phyloP scores from a whole-genome alignment of 1,139 yeast species.

The Debaryomyces sp. region DNA sequence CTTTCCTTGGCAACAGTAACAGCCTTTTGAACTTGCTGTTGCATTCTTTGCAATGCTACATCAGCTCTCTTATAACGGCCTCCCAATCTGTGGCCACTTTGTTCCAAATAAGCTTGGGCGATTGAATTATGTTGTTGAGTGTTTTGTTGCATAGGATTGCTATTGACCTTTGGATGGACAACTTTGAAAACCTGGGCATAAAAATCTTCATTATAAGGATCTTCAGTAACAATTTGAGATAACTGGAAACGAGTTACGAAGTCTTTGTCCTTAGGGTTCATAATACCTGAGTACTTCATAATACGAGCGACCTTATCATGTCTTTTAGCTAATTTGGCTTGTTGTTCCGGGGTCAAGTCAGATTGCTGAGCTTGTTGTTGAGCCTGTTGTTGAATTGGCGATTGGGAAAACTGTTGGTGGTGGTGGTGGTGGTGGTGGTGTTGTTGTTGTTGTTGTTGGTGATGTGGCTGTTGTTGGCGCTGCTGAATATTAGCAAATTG shows the following conservation, averaged over 20 bases:
- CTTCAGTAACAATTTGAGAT: conserved; percentile 95
- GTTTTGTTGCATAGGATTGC: conserved; percentile 42
- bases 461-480: conserved; percentile 10
- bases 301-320: conserved; percentile 81
- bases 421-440: conserved; percentile 18
- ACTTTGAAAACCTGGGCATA: conserved; percentile 93
- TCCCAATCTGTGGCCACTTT: conserved; percentile 88
- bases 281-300: conserved; percentile 84
- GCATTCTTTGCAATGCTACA: conserved; percentile 95
- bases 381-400: conserved; percentile 14
- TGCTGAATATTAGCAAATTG: conserved; percentile 4
- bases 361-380: conserved; percentile 18
- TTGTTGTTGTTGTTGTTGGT: conserved; percentile 9
- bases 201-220: conserved; percentile 96
- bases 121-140: conserved; percentile 61
- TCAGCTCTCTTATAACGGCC: conserved; percentile 91
- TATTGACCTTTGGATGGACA: conserved; percentile 63
- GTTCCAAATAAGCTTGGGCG: conserved; percentile 94
- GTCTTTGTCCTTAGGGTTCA: conserved; percentile 97
- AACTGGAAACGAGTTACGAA: conserved; percentile 92
- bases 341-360: conserved; percentile 48
- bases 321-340: conserved; percentile 62
- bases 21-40: conserved; percentile 96
- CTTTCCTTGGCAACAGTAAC: conserved; percentile 93
- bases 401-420: conserved; percentile 17